Conservation (phyloP, 2,329 filamentous ascomycete species). For the Alternaria brassicicola region DNA sequence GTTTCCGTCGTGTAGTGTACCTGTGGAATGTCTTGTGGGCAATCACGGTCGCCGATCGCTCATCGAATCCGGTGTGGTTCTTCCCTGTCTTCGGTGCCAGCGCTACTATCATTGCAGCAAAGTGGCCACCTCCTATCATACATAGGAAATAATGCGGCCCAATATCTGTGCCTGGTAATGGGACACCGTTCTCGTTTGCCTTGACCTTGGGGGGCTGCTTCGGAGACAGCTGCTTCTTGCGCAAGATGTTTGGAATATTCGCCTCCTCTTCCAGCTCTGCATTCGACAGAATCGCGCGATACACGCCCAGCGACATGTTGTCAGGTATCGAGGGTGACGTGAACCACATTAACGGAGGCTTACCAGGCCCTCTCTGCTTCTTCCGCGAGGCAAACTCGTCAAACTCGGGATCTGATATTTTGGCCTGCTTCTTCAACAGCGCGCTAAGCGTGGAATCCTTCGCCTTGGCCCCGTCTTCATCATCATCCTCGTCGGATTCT, state of each 20-base stretch:
- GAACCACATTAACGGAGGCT: conserved; percentile 84
- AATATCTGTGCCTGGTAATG: conserved; percentile 63
- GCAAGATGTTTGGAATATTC: conserved; percentile 70
- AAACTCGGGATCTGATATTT: conserved; percentile 64
- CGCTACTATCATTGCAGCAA: conserved; percentile 94
- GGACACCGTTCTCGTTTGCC: conserved; percentile 64
- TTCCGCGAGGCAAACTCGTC: conserved; percentile 56
- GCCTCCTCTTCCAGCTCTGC: conserved; percentile 70
- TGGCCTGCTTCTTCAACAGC: conserved; percentile 82
- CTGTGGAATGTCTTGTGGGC: conserved; percentile 98
- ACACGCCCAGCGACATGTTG: conserved; percentile 83
- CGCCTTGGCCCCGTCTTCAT: conserved; percentile 52
- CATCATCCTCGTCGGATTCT: conserved; percentile 73
- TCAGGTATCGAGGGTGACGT: conserved; percentile 74
- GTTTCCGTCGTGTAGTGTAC: conserved; percentile 94
- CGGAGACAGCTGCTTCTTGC: conserved; percentile 76
- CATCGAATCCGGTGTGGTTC: conserved; percentile 71
- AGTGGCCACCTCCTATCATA: conserved; percentile 98
- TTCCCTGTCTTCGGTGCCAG: conserved; percentile 80
- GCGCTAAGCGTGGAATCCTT: conserved; percentile 76
- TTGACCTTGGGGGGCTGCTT: conserved; percentile 55
- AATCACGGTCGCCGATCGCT: conserved; percentile 83
- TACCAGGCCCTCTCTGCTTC: conserved; percentile 64
- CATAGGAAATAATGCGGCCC: conserved; percentile 92
- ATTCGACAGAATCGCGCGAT: conserved; percentile 77